These are phyloP conservation scores for Aspergillus aculeatus DNA, from an alignment of 2,329 filamentous ascomycete species.

Conservation along the genomic window DNA sequence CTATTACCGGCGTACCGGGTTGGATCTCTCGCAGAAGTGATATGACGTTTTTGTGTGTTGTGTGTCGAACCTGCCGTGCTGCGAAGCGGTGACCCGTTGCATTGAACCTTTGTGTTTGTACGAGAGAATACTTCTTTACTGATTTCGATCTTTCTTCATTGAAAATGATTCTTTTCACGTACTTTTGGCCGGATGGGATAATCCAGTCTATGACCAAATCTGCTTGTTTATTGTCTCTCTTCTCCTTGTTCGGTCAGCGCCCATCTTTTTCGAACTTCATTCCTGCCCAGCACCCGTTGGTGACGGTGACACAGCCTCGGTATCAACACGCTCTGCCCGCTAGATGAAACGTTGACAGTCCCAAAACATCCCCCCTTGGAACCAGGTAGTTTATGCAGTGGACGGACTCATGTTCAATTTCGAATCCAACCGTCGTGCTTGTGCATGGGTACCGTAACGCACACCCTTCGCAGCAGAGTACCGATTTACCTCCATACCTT, in stretches of 20 bases:
- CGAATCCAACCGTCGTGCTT: no score
- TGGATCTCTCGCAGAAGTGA: not conserved
- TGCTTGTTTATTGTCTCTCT: not conserved
- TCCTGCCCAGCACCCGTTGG: no score
- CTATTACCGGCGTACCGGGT: not conserved
- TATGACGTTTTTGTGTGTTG: not conserved
- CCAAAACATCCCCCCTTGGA: no score
- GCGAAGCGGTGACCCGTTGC: not conserved
- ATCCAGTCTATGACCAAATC: not conserved
- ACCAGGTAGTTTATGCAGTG: no score
- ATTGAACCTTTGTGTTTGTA: not conserved
- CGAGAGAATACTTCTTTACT: not conserved
- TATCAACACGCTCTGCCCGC: no score
- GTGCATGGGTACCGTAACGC: no score
- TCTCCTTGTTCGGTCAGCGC: slow-evolving; percentile 4
- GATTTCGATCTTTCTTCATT: not conserved
- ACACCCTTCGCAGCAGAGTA: no score
- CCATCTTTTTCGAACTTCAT: not conserved
- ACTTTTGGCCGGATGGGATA: not conserved
- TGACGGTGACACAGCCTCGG: no score
- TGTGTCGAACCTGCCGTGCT: not conserved
- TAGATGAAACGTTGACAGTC: no score
- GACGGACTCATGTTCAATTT: no score
- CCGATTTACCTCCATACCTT: no score
- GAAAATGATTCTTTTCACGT: not conserved